A percentile compares a stretch with the other conserved stretches of the same genome.
phyloP scores from a whole-genome alignment of 805 yeast genomes.

The Cyberlindnera americana region DNA sequence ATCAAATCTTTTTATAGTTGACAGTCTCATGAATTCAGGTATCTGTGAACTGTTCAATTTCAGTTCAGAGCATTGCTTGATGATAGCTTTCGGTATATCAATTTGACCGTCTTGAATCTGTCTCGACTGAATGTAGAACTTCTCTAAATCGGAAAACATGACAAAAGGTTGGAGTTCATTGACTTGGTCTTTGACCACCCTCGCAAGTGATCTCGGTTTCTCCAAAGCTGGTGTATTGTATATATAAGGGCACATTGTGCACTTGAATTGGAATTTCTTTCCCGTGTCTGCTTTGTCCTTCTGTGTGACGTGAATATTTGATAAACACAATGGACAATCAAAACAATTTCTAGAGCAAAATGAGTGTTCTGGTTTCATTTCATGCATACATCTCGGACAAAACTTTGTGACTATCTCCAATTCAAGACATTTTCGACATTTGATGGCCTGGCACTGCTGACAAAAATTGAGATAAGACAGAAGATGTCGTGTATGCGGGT shows the following conservation, averaged over 20 bases:
- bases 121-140: conserved; percentile 18
- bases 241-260: conserved; percentile 18
- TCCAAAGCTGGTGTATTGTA: conserved; percentile 15
- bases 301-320: conserved; percentile 14
- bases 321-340: conserved; percentile 26
- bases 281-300: conserved; percentile 1
- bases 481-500: conserved; percentile 19
- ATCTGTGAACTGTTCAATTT: conserved; percentile 14
- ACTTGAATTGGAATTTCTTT: conserved; percentile 13
- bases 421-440: conserved; percentile 28
- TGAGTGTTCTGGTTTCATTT: conserved; percentile 22
- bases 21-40: conserved; percentile 15
- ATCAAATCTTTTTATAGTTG: conserved; percentile 10
- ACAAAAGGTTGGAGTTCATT: conserved; percentile 5
- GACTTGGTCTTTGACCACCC: conserved; percentile 13
- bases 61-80: conserved; percentile 17
- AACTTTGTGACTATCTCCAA: conserved; percentile 24
- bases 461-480: conserved; percentile 23
- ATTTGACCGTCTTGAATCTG: conserved; percentile 11
- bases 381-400: conserved; percentile 28
- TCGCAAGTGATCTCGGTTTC: conserved; percentile 17
- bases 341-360: conserved; percentile 28
- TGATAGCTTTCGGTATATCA: conserved; percentile 15
- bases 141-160: conserved; percentile 20
- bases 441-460: conserved; percentile 24